These are phyloP conservation scores for Jamesozyma jinghongensis DNA, from an alignment of 805 yeast species.

Conservation along the genomic window DNA sequence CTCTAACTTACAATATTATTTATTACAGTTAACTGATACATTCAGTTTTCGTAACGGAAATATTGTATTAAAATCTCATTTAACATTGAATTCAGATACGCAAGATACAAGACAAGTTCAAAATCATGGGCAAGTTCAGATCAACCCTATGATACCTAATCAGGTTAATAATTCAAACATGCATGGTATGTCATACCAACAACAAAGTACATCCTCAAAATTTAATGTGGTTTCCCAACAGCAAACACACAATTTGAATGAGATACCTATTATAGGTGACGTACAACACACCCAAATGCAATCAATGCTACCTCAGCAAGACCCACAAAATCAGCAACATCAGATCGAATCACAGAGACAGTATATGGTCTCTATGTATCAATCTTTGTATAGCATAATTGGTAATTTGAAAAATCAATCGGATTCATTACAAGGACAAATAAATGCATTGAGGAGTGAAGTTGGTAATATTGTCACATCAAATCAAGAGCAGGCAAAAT, in stretches of 20 bases:
- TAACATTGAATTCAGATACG: not conserved
- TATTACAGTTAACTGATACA: conserved; percentile 11
- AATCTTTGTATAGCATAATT: conserved; percentile 8
- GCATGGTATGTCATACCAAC: not conserved
- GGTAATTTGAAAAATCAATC: conserved; percentile 12
- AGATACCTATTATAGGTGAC: not conserved
- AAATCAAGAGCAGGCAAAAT: conserved; percentile 4
- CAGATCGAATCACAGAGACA: conserved; percentile 4
- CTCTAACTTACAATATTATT: conserved; percentile 5
- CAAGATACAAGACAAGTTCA: not conserved
- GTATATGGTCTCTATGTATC: conserved; percentile 8
- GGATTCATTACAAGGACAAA: conserved; percentile 8
- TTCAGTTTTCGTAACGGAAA: conserved; percentile 18
- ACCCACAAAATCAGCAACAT: conserved; percentile 2
- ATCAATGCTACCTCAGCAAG: not conserved
- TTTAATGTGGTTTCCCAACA: not conserved
- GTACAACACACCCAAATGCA: not conserved
- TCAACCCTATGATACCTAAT: too few species aligned
- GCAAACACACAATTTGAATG: not conserved
- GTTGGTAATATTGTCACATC: not conserved
- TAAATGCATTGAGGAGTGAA: conserved; percentile 3
- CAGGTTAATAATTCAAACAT: too few species aligned
- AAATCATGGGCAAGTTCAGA: too few species aligned
- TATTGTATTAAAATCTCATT: conserved; percentile 12
- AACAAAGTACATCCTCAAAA: conserved; percentile 1